These are phyloP conservation scores for Moesziomyces antarcticus DNA, from an alignment of 1,284 basidiomycete species.

Conservation along the genomic window DNA sequence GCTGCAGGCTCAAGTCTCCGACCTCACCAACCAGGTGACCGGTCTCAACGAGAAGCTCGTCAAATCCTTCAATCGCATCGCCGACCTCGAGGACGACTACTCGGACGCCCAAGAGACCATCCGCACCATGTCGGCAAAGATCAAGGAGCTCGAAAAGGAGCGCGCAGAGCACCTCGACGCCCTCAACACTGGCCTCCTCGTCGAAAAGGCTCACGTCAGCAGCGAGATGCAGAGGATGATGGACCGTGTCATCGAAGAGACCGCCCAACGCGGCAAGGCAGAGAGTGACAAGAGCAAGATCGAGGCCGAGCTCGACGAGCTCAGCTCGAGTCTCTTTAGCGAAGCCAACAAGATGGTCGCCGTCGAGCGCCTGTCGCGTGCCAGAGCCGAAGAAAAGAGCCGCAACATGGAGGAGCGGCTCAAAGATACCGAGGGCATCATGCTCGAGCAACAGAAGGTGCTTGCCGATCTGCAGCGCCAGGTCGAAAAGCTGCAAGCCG, in stretches of 20 bases:
- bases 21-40: slow-evolving; percentile 87
- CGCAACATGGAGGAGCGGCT: slow-evolving; percentile 82
- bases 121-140: slow-evolving; percentile 68
- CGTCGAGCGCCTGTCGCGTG: slow-evolving; percentile 80
- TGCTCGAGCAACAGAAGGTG: slow-evolving; percentile 68
- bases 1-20: slow-evolving; percentile 81
- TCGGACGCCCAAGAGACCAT: slow-evolving; percentile 80
- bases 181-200: slow-evolving; percentile 80
- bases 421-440: slow-evolving; percentile 80
- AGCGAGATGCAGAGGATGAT: slow-evolving; percentile 91
- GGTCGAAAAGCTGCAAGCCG: slow-evolving; percentile 74
- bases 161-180: slow-evolving; percentile 69
- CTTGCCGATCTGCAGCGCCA: slow-evolving; percentile 84
- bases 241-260: slow-evolving; percentile 92
- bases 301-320: slow-evolving; percentile 78
- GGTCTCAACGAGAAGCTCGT: slow-evolving; percentile 93
- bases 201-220: slow-evolving; percentile 89
- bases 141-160: slow-evolving; percentile 72
- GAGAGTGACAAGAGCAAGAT: slow-evolving; percentile 76
- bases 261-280: slow-evolving; percentile 87
- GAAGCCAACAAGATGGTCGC: slow-evolving; percentile 75
- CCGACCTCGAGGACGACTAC: slow-evolving; percentile 90
- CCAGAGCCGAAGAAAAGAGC: slow-evolving; percentile 84
- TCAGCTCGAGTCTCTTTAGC: slow-evolving; percentile 77
- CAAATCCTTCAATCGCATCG: slow-evolving; percentile 87